Evolutionary conservation across 495 filamentous ascomycete genomes (phyloP), one percentile per base, ranked within the genome.

Genomic region (Lophium mytilinum): DNA sequence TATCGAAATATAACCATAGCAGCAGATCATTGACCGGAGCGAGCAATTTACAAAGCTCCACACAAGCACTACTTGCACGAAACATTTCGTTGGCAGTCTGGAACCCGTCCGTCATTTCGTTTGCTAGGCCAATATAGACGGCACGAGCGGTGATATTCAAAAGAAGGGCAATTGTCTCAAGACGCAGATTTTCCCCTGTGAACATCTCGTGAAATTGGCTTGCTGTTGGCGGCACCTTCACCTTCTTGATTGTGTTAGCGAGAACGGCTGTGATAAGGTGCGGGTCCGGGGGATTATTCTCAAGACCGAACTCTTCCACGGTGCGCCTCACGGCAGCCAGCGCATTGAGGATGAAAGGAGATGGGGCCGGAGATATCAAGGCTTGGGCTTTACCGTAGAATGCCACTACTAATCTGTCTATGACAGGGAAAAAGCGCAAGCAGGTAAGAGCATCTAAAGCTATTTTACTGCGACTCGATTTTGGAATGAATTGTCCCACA

Each of bases 1-100:
- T 58, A 18, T 63, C 55, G 19, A 46, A 51, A 15, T 55, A 43
- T 37, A 58, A 45, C 60, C 60, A 63, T 3, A 56, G 45, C 37
- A 50, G 37, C 11, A 63, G 11, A 48, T 63, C 60, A 33, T 63
- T 58, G 1, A 55, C 51, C 10, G 50, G 51, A 30, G 33, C 55
- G 9, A 55, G n/a, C 8, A 46, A 12, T 3, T 36, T 46, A 18
- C 51, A 58, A n/a, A 63, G 37, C 19, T 53, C 9, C 4, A 57
- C 41, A 49, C 60, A 63, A 3, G 36, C 55, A 4, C 41, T 55
- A 37, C 60, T 58, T 7, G 51, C 34, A 1, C 55, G 42, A 12
- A 63, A 41, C 37, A 63, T 39, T 47, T 63, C 55, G 43, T 63
- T 37, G 14, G 36, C 34, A 17, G 58, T 2, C 35, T 34, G 3